Evolutionary conservation across 805 yeast species (phyloP), one percentile per base, ranked within the genome.

Genomic region (Kodamaea neixiangensis): DNA sequence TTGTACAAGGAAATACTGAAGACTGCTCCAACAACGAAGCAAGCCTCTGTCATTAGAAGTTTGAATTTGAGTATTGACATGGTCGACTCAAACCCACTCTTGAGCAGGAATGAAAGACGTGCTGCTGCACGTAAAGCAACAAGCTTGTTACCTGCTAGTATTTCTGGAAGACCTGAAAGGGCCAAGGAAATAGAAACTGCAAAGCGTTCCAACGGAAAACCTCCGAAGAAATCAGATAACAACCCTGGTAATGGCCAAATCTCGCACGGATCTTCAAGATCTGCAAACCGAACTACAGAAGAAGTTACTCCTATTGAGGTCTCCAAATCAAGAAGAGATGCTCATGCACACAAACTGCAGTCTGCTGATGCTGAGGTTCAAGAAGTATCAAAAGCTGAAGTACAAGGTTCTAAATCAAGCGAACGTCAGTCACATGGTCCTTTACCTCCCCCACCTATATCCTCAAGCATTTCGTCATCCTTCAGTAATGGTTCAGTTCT

Each of bases 1-100:
- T 47, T 66, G 41, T 63, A 64, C 49, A 62, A 60, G 33, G 57
- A 60, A 18, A 62, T 63, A 46, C 48, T 37, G 14, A 42, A 47
- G 25, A 17, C 49, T 4, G 46, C 10, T 42, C 46, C 25, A n/a
- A 46, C 38, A 4, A 35, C 15, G 18, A n/a, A 17, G 14, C 37
- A 17, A 45, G 44, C 5, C 3, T 21, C 9, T n/a, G 37, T 35
- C 3, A 40, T 50, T 21, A 31, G 47, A n/a, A 51, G 18, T 14
- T 18, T 53, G 49, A 55, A 52, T 25, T 52, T 64, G 13, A 56
- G 50, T 20, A 64, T 64, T 15, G 61, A 58, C 43, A 64, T 64
- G 68, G 63, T 60, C 3, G 61, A 59, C 45, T 51, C 58, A 9
- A 48, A 49, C 25, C 53, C 56, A 38, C 33, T 19, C 15, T 33